A percentile compares a stretch with the other conserved stretches of the same genome.
phyloP scores from a whole-genome alignment of 305 asterid species.

The Nicotiana rustica region DNA sequence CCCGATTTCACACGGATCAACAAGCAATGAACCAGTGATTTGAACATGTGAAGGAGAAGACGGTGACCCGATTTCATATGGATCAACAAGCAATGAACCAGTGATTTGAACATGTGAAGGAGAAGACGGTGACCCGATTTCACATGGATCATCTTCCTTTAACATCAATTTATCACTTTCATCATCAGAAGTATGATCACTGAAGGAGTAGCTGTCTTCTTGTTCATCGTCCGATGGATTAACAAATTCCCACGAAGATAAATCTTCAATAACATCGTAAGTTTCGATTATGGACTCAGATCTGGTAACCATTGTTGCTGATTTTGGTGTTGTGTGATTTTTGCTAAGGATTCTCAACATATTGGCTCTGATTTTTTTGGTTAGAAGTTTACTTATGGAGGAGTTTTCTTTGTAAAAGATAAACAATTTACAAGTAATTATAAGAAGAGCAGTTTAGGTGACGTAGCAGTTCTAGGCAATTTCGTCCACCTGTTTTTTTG shows the following conservation, averaged over 20 bases:
- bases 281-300: constrained; percentile 41
- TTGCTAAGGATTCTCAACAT: constrained; percentile 61
- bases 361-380: constrained; percentile 21
- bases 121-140: constrained; percentile 41
- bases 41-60: constrained; percentile 28
- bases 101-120: constrained; percentile 17
- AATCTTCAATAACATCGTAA: constrained; percentile 43
- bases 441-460: constrained; percentile 23
- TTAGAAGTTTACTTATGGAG: not conserved
- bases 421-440: not conserved
- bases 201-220: constrained; percentile 54
- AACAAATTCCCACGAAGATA: constrained; percentile 83
- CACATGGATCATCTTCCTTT: constrained; percentile 25
- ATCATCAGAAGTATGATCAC: constrained; percentile 46
- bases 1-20: constrained; percentile 28
- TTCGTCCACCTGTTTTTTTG: constrained; percentile 12
- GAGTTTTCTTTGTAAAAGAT: not conserved
- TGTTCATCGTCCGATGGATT: constrained; percentile 62
- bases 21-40: not conserved
- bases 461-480: constrained; percentile 11
- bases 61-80: constrained; percentile 38
- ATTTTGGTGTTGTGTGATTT: constrained; percentile 38
- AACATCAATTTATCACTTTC: constrained; percentile 31
- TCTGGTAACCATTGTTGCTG: constrained; percentile 44
- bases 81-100: not conserved